Conservation (phyloP, 352 stramenopile genomes). For the Globisporangium splendens region DNA sequence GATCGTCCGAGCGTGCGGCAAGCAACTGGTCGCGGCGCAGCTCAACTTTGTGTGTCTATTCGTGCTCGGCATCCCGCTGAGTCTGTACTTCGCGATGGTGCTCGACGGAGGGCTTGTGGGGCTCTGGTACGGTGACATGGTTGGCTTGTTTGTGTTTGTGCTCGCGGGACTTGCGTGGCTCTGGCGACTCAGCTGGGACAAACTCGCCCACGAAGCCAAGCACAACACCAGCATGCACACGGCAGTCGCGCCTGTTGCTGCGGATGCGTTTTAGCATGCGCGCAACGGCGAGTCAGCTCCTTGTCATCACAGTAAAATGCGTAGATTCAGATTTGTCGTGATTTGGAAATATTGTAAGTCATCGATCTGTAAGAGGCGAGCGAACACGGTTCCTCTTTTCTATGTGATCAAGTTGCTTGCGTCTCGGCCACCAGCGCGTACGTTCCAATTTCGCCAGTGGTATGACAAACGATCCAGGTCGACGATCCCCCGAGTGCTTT, state of each 20-base stretch:
- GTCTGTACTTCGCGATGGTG: slow-evolving; percentile 11
- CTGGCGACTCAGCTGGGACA: slow-evolving; percentile 42
- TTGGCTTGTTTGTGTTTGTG: slow-evolving; percentile 34
- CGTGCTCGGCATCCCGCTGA: slow-evolving; percentile 17
- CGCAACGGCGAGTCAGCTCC: too few species aligned
- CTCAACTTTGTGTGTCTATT: slow-evolving; percentile 16
- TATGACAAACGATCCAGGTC: too few species aligned
- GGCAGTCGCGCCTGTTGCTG: not conserved
- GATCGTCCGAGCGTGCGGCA: slow-evolving; percentile 13
- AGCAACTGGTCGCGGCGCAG: slow-evolving; percentile 12
- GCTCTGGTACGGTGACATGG: slow-evolving; percentile 54
- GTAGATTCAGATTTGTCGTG: too few species aligned
- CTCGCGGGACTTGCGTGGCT: slow-evolving; percentile 40
- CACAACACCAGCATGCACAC: slow-evolving; percentile 28
- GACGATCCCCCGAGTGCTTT: too few species aligned
- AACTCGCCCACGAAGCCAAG: slow-evolving; percentile 47
- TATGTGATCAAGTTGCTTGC: too few species aligned
- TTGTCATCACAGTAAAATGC: too few species aligned
- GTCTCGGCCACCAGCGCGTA: too few species aligned
- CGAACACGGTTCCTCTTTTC: too few species aligned
- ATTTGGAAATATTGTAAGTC: too few species aligned
- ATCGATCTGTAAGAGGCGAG: too few species aligned
- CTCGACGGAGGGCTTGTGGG: slow-evolving; percentile 22
- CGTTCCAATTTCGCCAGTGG: too few species aligned
- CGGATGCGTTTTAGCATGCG: not conserved